Base-by-base conservation (phyloP, 352 stramenopile genomes). In the Phytophthora litchii region DNA sequence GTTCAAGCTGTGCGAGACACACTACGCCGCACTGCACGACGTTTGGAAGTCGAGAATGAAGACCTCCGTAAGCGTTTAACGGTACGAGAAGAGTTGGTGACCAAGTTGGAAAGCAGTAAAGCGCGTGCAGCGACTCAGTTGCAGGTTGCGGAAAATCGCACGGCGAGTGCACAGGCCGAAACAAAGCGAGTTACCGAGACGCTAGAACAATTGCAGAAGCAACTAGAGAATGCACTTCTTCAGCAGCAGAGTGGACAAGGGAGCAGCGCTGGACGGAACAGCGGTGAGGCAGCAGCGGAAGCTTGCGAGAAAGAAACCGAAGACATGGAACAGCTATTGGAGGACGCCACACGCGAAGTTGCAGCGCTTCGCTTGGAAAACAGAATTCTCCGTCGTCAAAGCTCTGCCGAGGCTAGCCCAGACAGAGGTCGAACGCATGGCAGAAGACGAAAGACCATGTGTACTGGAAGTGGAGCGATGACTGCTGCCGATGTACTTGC, bases 351-450 rank as follows among this genome's bases (percentile, higher is more conserved):
- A 23, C 62, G 48, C 2, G 47, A 72, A 48, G 47, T 74, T 23
- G 50, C 51, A 54, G 60, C 57, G 4, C 44, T 82, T 23, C 74
- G 74, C 29, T n/a, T 69, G 27, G 62, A 84, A 36, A 82, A 82
- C 51, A 60, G 62, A 1, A 23, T 69, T 12, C 57, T 82, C 5
- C 72, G 69, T 16, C 66, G 65, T 51, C 66, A 71, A 44, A 48
- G 12, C 13, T 61, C 29, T 14, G 37, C n/a, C 5, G 45, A 59
- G 8, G 27, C 14, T 10, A 48, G 17, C 17, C 43, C 43, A 17
- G 36, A 63, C 19, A n/a, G 21, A 14, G 46, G 29, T 41, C 36
- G 38, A 3, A 12, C n/a, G 4, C 51, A 52, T 49, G 19, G 23
- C n/a, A 57, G 34, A 25, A 64, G 63, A 42, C 63, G 54, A 13